These are phyloP conservation scores for Dryas integrifolia DNA, from an alignment of 331 rosid species.

Conservation along the genomic window DNA sequence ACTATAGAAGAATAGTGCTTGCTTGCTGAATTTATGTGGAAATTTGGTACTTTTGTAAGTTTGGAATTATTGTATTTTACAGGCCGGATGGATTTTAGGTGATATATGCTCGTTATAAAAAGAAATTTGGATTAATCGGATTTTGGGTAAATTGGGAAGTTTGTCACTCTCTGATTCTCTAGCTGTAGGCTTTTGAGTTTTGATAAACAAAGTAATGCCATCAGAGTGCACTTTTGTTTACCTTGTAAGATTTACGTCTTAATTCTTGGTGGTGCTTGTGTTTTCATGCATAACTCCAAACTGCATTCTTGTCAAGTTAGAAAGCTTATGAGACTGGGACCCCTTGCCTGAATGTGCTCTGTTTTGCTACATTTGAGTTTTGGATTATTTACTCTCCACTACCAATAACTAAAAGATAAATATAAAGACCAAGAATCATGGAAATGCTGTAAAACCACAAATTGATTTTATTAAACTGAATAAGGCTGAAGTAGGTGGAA, in stretches of 20 bases:
- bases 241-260: neutral
- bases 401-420: neutral
- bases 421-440: neutral
- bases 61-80: neutral
- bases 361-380: conserved; percentile 7
- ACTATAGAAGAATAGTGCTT: neutral
- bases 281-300: neutral
- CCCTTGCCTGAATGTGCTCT: neutral
- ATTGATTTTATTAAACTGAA: neutral
- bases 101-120: neutral
- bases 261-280: neutral
- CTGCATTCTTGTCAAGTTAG: neutral
- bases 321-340: neutral
- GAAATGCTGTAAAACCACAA: neutral
- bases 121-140: neutral
- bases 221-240: neutral
- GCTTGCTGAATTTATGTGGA: neutral
- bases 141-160: neutral
- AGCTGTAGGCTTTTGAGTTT: neutral
- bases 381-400: neutral
- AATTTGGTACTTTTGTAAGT: neutral
- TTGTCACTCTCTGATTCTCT: neutral
- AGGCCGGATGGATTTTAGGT: neutral
- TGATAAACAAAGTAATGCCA: neutral
- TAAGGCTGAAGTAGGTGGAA: neutral